phyloP scores from a whole-genome alignment of 176 grass and related monocot genomes.

The Tillandsia leiboldiana region DNA sequence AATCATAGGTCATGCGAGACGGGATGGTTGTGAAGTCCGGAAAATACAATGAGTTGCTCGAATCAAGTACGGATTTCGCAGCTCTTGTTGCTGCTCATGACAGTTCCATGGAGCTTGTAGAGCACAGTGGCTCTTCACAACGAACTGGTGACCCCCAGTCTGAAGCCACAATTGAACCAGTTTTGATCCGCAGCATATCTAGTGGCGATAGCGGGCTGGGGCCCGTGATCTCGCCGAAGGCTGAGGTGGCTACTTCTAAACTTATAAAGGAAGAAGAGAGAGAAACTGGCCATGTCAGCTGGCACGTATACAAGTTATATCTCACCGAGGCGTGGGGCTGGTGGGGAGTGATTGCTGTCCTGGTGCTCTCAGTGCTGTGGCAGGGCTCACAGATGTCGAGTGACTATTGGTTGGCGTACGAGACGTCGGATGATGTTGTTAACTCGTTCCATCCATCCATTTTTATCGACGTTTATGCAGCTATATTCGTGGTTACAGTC shows the following conservation, averaged over 20 bases:
- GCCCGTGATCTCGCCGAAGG: constrained; percentile 18
- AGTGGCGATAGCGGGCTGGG: background rate
- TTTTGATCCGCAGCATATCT: background rate
- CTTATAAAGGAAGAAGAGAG: constrained; percentile 88
- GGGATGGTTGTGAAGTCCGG: constrained; percentile 64
- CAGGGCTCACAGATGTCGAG: constrained; percentile 58
- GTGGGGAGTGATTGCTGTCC: constrained; percentile 46
- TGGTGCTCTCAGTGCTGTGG: constrained; percentile 38
- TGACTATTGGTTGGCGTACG: constrained; percentile 87
- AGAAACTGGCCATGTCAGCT: constrained; percentile 69
- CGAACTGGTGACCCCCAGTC: background rate
- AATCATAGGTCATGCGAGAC: constrained; percentile 72
- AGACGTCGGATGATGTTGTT: constrained; percentile 44
- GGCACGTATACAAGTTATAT: constrained; percentile 66
- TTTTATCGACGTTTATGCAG: constrained; percentile 65
- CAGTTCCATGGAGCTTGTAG: constrained; percentile 93
- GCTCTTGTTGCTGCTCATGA: constrained; percentile 78
- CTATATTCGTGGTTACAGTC: constrained; percentile 31
- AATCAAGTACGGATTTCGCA: constrained; percentile 50
- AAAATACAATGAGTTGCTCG: constrained; percentile 68
- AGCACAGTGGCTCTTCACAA: constrained; percentile 20
- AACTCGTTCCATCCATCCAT: constrained; percentile 35
- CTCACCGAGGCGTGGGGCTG: constrained; percentile 89
- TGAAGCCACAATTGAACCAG: background rate
- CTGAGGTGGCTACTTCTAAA: constrained; percentile 46